Percentiles rank a stretch among this genome's conserved stretches.
phyloP scores from a whole-genome alignment of 2,329 filamentous ascomycete species.

The Fusarium sp. region DNA sequence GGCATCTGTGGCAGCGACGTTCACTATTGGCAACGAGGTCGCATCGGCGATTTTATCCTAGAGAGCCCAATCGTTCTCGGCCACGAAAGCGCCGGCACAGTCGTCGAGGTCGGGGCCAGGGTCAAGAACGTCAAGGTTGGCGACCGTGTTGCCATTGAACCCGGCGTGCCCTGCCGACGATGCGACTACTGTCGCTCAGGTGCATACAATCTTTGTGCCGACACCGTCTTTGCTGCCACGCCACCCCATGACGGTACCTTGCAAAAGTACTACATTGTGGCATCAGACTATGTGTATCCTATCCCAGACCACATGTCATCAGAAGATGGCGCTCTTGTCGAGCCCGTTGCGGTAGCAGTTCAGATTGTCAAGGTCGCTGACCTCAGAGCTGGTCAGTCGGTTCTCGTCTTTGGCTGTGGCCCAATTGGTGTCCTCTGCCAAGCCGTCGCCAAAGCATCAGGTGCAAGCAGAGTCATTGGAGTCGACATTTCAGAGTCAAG shows the following conservation, averaged over 20 bases:
- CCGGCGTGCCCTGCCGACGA: slow-evolving; percentile 58
- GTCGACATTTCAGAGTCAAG: slow-evolving; percentile 57
- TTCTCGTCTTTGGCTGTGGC: slow-evolving; percentile 61
- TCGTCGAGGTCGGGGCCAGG: slow-evolving; percentile 54
- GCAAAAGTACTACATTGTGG: slow-evolving; percentile 60
- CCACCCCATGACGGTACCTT: slow-evolving; percentile 64
- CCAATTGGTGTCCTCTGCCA: slow-evolving; percentile 61
- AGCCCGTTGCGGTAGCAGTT: slow-evolving; percentile 62
- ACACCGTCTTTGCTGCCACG: slow-evolving; percentile 62
- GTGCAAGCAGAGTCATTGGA: slow-evolving; percentile 56
- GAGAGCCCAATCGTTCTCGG: slow-evolving; percentile 59
- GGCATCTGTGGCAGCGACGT: slow-evolving; percentile 62
- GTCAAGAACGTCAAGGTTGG: slow-evolving; percentile 58
- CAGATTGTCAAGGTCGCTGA: slow-evolving; percentile 57
- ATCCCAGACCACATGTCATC: slow-evolving; percentile 57
- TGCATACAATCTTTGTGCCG: slow-evolving; percentile 55
- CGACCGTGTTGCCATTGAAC: slow-evolving; percentile 62
- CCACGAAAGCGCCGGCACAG: slow-evolving; percentile 58
- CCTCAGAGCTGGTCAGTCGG: slow-evolving; percentile 53
- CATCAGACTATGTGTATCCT: slow-evolving; percentile 60
- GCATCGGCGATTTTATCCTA: slow-evolving; percentile 60
- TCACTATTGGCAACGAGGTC: slow-evolving; percentile 60
- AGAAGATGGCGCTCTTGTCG: slow-evolving; percentile 63
- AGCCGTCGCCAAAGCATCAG: slow-evolving; percentile 58
- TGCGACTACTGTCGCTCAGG: slow-evolving; percentile 58